Evolutionary conservation across 1,284 basidiomycete species (phyloP), one percentile per base, ranked within the genome.

Genomic region (Polyporus tsugae): DNA sequence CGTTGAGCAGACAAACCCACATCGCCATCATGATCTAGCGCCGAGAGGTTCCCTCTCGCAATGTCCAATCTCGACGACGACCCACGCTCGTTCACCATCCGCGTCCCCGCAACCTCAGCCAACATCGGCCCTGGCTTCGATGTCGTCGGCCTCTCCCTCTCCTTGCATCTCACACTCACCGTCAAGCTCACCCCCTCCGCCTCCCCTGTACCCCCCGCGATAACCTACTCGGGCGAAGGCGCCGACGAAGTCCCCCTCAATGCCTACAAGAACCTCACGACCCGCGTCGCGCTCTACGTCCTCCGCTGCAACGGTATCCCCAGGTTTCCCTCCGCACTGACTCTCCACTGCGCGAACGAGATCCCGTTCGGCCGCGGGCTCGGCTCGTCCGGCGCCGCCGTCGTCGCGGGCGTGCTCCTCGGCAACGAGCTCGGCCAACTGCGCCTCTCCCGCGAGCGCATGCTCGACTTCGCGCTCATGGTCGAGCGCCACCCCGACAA

Each of bases 51-150:
- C 33, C 15, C 57, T 38, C n/a, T 11, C 36, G 58, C 58, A 39
- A 25, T 60, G 58, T 58, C 52, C 35, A n/a, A 22, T 36, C 52
- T 63, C 60, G 22, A 44, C 29, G 22, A 44, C 29, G 22, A 35
- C n/a, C 35, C 75, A 59, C 75, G 75, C 61, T 77, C 79, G 36
- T 88, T 92, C 79, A 84, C 82, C 60, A 95, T 99, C 80, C 87
- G 86, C 74, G 94, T 99, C 63, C 97, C 97, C 10, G 96, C 96
- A 29, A 99, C 97, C 1, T 97, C 97, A 67, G 97, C 97, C 73
- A 99, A 99, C 85, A 97, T 99, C 77, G 97, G 97, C 2, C 98
- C 98, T 35, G 98, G 98, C 15, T 99, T 99, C 81, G 98, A 99
- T 80, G 98, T 99, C 69, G 95, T 98, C 72, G 98, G 98, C 25